Evolutionary conservation across 1,284 basidiomycete genomes (phyloP), one percentile per base, ranked within the genome.

Genomic region (Trichosporon sp.): DNA sequence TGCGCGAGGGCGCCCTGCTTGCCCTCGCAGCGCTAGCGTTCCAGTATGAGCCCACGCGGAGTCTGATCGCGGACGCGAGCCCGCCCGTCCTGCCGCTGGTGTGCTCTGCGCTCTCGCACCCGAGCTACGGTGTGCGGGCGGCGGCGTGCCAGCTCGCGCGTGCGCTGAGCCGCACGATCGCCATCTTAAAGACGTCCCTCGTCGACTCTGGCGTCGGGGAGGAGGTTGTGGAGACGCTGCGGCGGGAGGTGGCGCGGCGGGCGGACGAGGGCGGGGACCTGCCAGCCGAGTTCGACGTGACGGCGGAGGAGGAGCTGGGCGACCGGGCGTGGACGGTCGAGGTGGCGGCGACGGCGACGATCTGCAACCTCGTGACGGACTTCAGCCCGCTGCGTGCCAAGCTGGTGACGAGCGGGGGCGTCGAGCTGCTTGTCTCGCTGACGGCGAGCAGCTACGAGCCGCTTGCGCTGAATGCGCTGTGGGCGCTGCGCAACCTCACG

Each of bases 301-400:
- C 66, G 27, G 71, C 47, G 6, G 75, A 73, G 18, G 62, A 77
- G n/a, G 69, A 78, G 42, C 63, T 80, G 25, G 74, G 76, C 3
- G 77, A 88, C 13, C 89, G 92, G 71, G 91, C 93, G 74, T 83
- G 86, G 60, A 84, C 90, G 12, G 91, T 95, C 29, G 86, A 89
- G 62, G 86, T 87, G 42, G 91, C 91, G 0, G 91, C 92, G 0
- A 84, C 92, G 0, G 87, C 88, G 0, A 90, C 89, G 0, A 86
- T 95, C 3, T 93, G 91, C 78, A 97, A 96, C 78, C 85, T 95
- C 32, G 87, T 95, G 3, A 90, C 89, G 67, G 91, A 95, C 69
- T 94, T 92, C 79, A 93, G 92, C 15, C 93, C 94, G 5, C 80
- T 95, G 73, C 86, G 89, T 70, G 81, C 85, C 89, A 85, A 84